Conservation (phyloP, 345 rosid genomes). For the Citrus australasica region DNA sequence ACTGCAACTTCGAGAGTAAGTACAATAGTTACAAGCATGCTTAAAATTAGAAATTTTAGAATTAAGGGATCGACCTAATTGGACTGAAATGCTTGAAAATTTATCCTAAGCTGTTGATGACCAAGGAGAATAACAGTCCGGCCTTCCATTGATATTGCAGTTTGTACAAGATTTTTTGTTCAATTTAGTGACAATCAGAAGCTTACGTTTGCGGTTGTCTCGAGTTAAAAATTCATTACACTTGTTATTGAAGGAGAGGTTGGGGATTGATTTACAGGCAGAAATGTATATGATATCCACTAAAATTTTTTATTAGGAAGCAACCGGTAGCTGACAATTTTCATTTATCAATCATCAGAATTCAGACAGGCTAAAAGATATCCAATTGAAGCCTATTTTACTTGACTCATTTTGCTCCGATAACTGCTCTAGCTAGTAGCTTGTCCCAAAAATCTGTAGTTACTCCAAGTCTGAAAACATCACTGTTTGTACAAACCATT, state of each 20-base stretch:
- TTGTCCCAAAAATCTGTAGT: background rate
- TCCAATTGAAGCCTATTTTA: background rate
- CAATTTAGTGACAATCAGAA: background rate
- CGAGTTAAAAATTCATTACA: background rate
- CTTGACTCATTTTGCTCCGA: background rate
- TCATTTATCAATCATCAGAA: background rate
- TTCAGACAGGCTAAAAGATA: background rate
- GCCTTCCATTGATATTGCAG: background rate
- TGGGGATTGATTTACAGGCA: background rate
- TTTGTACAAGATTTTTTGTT: background rate
- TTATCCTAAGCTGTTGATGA: no score
- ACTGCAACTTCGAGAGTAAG: no score
- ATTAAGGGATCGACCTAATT: no score
- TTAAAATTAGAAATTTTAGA: no score
- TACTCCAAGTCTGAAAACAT: background rate
- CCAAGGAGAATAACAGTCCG: background rate
- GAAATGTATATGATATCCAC: background rate
- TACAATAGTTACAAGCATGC: no score
- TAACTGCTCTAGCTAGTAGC: background rate
- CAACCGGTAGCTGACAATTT: background rate
- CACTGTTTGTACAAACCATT: background rate
- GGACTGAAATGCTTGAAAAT: background rate
- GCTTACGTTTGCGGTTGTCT: background rate
- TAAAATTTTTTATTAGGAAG: background rate
- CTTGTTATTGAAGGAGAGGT: background rate